A percentile compares a stretch with the other conserved stretches of the same genome.
Evolutionary conservation across 2,329 filamentous ascomycete species (phyloP).

Genomic region (Endoconidiophora laricicola): DNA sequence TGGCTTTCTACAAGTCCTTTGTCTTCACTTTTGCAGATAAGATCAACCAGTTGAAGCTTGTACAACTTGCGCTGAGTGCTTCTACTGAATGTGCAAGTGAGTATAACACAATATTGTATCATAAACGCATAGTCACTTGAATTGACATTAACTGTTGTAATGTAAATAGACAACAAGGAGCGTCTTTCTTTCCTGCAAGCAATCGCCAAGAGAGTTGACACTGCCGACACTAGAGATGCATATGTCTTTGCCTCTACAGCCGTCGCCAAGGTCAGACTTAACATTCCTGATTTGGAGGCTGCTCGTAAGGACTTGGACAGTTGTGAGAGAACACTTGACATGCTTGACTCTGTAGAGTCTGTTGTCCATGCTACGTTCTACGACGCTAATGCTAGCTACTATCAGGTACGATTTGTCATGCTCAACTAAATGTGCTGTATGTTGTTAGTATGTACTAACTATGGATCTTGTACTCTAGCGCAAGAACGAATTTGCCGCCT

Average conservation of each 20-base stretch:
- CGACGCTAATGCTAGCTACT: constrained; percentile 85
- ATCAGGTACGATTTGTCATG: constrained; percentile 40
- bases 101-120: constrained; percentile 10
- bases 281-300: constrained; percentile 61
- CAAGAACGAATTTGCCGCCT: constrained; percentile 84
- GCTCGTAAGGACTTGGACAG: constrained; percentile 74
- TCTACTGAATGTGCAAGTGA: constrained; percentile 68
- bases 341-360: constrained; percentile 87
- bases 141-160: background rate
- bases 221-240: constrained; percentile 84
- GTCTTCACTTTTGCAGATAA: constrained; percentile 93
- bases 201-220: constrained; percentile 76
- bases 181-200: constrained; percentile 70
- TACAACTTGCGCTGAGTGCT: constrained; percentile 74
- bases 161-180: constrained; percentile 59
- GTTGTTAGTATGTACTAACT: background rate
- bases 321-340: constrained; percentile 75
- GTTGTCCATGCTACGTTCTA: constrained; percentile 95
- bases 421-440: background rate
- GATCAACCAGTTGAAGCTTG: constrained; percentile 97
- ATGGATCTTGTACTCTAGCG: constrained; percentile 21
- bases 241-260: constrained; percentile 87
- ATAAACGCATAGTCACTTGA: background rate
- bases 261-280: constrained; percentile 73
- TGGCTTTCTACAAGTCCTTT: constrained; percentile 87